These are phyloP conservation scores for Lactarius indigo DNA, from an alignment of 768 basidiomycete species.

Conservation along the genomic window DNA sequence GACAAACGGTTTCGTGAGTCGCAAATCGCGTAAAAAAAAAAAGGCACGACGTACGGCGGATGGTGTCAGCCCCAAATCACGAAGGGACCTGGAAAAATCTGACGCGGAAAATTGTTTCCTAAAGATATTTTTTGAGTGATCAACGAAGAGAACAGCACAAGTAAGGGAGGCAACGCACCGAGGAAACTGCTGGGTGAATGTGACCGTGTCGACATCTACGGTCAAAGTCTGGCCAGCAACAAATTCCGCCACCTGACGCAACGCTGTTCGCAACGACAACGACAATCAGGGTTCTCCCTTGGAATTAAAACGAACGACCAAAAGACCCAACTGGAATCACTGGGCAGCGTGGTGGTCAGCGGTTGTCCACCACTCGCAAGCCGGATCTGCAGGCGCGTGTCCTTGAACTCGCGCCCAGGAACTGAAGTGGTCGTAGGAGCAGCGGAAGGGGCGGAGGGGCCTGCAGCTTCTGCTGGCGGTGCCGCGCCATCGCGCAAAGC, in stretches of 20 bases:
- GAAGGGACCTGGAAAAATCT: conserved; percentile 78
- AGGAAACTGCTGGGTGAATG: conserved; percentile 79
- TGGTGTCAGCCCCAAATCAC: conserved; percentile 84
- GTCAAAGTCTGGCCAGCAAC: conserved; percentile 68
- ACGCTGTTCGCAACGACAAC: conserved; percentile 42
- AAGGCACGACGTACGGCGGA: conserved; percentile 63
- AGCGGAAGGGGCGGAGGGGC: conserved; percentile 35
- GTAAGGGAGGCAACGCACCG: conserved; percentile 45
- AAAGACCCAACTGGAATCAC: conserved; percentile 62
- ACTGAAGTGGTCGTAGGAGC: conserved; percentile 37
- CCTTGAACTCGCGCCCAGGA: conserved; percentile 73
- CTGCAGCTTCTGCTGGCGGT: conserved; percentile 31
- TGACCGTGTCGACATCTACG: conserved; percentile 75
- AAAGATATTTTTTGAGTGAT: background rate
- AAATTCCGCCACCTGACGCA: conserved; percentile 84
- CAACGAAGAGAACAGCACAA: background rate
- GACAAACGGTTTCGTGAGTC: background rate
- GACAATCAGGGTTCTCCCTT: conserved; percentile 6
- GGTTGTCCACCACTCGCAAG: conserved; percentile 78
- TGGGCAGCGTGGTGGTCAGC: conserved; percentile 74
- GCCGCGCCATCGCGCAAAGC: conserved; percentile 77
- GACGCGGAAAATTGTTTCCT: conserved; percentile 74
- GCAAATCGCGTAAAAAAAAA: background rate
- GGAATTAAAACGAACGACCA: background rate
- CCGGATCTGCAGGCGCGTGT: conserved; percentile 88